Evolutionary conservation across 139 green algal species (phyloP), one percentile per base, ranked within the genome.

Genomic region (Coccomyxa sp.): DNA sequence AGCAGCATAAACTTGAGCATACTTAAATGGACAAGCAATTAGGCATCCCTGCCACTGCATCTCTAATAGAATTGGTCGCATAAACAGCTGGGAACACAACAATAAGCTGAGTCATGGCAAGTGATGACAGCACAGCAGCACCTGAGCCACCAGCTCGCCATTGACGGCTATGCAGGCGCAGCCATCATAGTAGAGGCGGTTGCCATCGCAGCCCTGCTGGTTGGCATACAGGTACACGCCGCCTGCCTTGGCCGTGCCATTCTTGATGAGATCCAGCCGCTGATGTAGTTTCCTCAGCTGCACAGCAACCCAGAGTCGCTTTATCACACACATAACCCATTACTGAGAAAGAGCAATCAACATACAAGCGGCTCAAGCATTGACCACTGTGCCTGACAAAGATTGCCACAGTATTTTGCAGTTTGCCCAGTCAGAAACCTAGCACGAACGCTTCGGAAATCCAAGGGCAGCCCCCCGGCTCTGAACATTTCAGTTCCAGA

Each of bases 181-280:
- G 66, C 95, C 95, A 84, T 98, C 95, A 83, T 94, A 99, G 87
- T 99, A 99, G 3, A 99, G 93, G 10, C 96, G 88, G 0, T 93
- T 92, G 32, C 97, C 97, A 84, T 99, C 97, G 86, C 97, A 99
- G 45, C 97, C 97, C 58, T 91, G 88, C 91, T 98, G 96, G 90
- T 99, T 99, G 85, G 95, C 92, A 81, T 99, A 99, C 83, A 99
- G 81, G 91, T 99, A 99, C 58, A 98, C 93, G 13, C 97, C 97
- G 10, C 97, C 97, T 0, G 89, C 90, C 87, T 98, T 98, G 66
- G 90, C 86, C 0, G 95, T 99, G 0, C 93, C 94, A 13, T 85
- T 89, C 31, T 85, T 74, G 51, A 99, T 98, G 0, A 98, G 89
- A 81, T 98, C 90, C 84, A 99, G 84, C 13, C 97, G 89, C 68